Conservation (phyloP, 2,329 filamentous ascomycete species). For the Cladosporium velox region DNA sequence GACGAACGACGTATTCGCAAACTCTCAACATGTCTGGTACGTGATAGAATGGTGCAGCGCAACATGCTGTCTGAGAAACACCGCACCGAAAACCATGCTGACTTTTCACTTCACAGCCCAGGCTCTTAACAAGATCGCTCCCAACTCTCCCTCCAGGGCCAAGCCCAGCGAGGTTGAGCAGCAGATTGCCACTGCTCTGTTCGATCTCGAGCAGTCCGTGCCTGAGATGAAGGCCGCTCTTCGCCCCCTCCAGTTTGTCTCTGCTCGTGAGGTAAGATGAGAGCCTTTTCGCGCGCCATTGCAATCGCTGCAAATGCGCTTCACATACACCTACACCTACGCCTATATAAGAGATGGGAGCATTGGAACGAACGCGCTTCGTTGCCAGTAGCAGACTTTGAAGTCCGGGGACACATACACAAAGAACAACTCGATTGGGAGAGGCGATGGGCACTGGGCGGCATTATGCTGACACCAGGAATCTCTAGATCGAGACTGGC, state of each 20-base stretch:
- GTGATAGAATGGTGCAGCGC: too few species aligned
- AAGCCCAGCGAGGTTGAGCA: conserved; percentile 97
- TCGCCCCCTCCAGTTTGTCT: conserved; percentile 97
- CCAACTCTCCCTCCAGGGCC: conserved; percentile 93
- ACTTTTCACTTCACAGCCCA: too few species aligned
- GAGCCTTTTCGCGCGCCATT: conserved; percentile 5
- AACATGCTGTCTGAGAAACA: too few species aligned
- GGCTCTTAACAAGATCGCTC: conserved; percentile 95
- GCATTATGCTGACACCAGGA: conserved; percentile 59
- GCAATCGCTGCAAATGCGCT: conserved; percentile 12
- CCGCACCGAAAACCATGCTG: too few species aligned
- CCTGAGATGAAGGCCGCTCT: conserved; percentile 95
- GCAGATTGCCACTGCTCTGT: conserved; percentile 94
- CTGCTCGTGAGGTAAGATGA: conserved; percentile 94
- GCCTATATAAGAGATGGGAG: conserved; percentile 14
- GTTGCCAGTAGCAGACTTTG: conserved; percentile 15
- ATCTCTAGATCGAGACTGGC: conserved; percentile 94
- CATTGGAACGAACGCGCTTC: conserved; percentile 1
- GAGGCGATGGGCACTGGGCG: conserved; percentile 60
- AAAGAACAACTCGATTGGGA: conserved; percentile 40
- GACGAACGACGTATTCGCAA: too few species aligned
- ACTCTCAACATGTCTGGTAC: too few species aligned
- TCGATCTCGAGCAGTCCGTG: conserved; percentile 96
- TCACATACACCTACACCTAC: conserved; percentile 19
- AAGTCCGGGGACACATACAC: conserved; percentile 25